Conservation (phyloP, 108 stramenopile species). For the Cyclotella atomus region DNA sequence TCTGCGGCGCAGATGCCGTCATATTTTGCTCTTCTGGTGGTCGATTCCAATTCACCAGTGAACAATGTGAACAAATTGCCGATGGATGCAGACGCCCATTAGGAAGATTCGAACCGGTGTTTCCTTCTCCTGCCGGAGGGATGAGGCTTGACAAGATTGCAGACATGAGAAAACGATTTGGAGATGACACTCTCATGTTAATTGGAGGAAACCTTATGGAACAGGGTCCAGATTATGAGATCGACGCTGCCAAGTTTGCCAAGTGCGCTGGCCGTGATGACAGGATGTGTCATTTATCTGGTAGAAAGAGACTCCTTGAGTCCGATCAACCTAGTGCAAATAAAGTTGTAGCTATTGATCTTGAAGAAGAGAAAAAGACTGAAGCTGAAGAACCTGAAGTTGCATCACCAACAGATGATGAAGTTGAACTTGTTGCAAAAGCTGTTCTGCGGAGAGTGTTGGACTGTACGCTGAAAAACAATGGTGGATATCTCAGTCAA, state of each 20-base stretch:
- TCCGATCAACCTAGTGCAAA: neutral
- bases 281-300: neutral
- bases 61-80: constrained; percentile 22
- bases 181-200: constrained; percentile 30
- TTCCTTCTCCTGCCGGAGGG: constrained; percentile 29
- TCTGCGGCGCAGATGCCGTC: constrained; percentile 32
- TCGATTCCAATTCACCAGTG: constrained; percentile 20
- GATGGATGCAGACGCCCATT: constrained; percentile 31
- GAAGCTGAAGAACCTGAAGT: neutral
- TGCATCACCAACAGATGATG: neutral
- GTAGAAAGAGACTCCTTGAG: neutral
- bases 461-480: constrained; percentile 24
- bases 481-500: constrained; percentile 32
- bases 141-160: constrained; percentile 29
- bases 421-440: constrained; percentile 16
- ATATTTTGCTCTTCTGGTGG: constrained; percentile 31
- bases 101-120: constrained; percentile 27
- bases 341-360: neutral
- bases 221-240: constrained; percentile 35
- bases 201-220: constrained; percentile 31
- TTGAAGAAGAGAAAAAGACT: neutral
- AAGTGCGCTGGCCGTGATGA: constrained; percentile 25
- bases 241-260: constrained; percentile 20
- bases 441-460: constrained; percentile 20
- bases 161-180: constrained; percentile 36